Conservation (phyloP, 2,329 filamentous ascomycete species). For the Geosmithia morbida region DNA sequence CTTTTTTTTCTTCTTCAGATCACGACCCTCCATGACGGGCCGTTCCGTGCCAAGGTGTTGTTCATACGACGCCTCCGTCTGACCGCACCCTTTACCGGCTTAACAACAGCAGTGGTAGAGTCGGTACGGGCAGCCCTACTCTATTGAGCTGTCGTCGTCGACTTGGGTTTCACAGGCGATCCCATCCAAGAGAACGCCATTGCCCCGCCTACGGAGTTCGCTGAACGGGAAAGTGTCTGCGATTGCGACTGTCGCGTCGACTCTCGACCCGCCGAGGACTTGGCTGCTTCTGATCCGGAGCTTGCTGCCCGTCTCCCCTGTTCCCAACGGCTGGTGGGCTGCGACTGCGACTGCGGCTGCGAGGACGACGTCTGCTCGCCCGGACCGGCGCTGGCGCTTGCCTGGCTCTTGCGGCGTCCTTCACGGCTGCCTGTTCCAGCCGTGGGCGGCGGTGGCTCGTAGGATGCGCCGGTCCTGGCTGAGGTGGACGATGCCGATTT, state of each 20-base stretch:
- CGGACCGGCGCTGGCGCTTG: slow-evolving; percentile 7
- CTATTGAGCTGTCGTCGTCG: slow-evolving; percentile 9
- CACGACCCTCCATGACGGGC: too few relatives aligned
- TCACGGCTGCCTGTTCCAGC: slow-evolving; percentile 21
- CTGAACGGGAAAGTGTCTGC: slow-evolving; percentile 33
- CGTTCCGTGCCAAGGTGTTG: too few relatives aligned
- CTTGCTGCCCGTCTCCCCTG: slow-evolving; percentile 31
- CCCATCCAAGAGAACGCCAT: slow-evolving; percentile 93
- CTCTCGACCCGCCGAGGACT: slow-evolving; percentile 4
- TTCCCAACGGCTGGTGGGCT: slow-evolving; percentile 32
- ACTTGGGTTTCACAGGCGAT: slow-evolving; percentile 21
- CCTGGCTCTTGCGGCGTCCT: slow-evolving; percentile 39
- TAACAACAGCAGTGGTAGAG: background rate
- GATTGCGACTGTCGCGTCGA: slow-evolving; percentile 16
- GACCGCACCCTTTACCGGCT: background rate
- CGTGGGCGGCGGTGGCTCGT: slow-evolving; percentile 33
- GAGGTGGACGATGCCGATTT: slow-evolving; percentile 43
- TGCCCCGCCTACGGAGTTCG: slow-evolving; percentile 82
- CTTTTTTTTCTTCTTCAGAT: too few relatives aligned
- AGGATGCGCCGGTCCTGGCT: slow-evolving; percentile 32
- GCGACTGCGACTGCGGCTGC: too few relatives aligned
- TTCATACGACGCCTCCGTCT: too few relatives aligned
- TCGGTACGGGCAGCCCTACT: background rate
- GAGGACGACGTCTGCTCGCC: background rate
- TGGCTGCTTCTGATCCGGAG: slow-evolving; percentile 21